phyloP scores from a whole-genome alignment of 2,329 filamentous ascomycete species.

The Chalaropsis thielavioides region DNA sequence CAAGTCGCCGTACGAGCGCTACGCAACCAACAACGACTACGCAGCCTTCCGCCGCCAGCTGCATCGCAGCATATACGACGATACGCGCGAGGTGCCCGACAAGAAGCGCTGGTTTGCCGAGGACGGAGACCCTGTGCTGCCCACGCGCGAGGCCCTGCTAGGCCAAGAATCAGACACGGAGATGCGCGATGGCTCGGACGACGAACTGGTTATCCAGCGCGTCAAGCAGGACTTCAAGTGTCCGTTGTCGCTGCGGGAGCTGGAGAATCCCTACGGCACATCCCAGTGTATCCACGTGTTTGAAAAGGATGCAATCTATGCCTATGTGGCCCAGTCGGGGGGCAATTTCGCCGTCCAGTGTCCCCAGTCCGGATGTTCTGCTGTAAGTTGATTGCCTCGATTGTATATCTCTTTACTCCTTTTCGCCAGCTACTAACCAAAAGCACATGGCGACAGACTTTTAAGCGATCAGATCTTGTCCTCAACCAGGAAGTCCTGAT shows the following conservation, averaged over 20 bases:
- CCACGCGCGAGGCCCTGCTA: conserved; percentile 14
- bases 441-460: not conserved
- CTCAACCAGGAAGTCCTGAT: conserved; percentile 10
- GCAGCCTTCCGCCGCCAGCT: conserved; percentile 43
- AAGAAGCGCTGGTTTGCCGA: conserved; percentile 39
- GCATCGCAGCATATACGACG: conserved; percentile 38
- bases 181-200: conserved; percentile 40
- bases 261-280: conserved; percentile 53
- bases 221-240: conserved; percentile 54
- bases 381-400: conserved; percentile 29
- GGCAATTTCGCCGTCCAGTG: conserved; percentile 9
- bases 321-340: conserved; percentile 45
- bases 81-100: conserved; percentile 38
- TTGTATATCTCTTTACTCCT: not conserved
- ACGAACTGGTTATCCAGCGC: conserved; percentile 53
- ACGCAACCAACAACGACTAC: conserved; percentile 44
- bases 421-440: not conserved
- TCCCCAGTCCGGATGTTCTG: conserved; percentile 31
- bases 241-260: conserved; percentile 49
- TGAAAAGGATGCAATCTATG: conserved; percentile 48
- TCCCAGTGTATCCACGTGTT: conserved; percentile 57
- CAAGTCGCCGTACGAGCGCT: conserved; percentile 31
- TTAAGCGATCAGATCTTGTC: not conserved
- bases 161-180: conserved; percentile 32
- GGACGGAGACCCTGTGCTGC: conserved; percentile 29